A percentile compares a stretch with the other conserved stretches of the same genome.
Conservation (phyloP, 2,329 filamentous ascomycete genomes). For the Phyllosticta paracitricarpa region DNA sequence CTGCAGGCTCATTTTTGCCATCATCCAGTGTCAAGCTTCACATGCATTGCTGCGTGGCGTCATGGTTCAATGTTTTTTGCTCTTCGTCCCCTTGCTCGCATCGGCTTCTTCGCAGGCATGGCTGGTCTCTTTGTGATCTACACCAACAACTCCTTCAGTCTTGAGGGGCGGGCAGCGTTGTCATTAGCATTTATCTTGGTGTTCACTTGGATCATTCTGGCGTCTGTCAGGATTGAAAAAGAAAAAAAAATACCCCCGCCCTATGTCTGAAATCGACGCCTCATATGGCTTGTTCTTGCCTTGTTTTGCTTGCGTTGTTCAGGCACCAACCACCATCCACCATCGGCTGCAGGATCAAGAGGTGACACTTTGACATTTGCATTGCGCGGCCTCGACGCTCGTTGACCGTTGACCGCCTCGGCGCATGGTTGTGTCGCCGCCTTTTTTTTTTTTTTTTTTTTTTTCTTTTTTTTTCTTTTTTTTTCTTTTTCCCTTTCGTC, state of each 20-base stretch:
- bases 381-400: neutral
- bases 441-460: slow-evolving; percentile 5
- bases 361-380: neutral
- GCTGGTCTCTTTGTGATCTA: neutral
- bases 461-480: too few relatives aligned
- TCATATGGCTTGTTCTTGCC: neutral
- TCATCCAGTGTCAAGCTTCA: slow-evolving; percentile 2
- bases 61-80: slow-evolving; percentile 7
- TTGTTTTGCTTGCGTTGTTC: neutral
- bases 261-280: neutral
- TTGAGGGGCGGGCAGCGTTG: neutral
- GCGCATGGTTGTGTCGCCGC: neutral
- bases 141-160: neutral
- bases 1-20: slow-evolving; percentile 2
- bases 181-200: neutral
- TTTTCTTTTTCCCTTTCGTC: neutral
- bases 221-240: neutral
- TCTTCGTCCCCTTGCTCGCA: neutral
- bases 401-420: neutral
- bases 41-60: slow-evolving; percentile 10
- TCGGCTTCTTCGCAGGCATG: slow-evolving; percentile 1
- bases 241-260: neutral
- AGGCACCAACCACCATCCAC: neutral
- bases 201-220: neutral
- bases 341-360: neutral